A percentile compares a stretch with the other conserved stretches of the same genome.
Evolutionary conservation across 306 rosid species (phyloP).

Genomic region (Lagenaria siceraria): DNA sequence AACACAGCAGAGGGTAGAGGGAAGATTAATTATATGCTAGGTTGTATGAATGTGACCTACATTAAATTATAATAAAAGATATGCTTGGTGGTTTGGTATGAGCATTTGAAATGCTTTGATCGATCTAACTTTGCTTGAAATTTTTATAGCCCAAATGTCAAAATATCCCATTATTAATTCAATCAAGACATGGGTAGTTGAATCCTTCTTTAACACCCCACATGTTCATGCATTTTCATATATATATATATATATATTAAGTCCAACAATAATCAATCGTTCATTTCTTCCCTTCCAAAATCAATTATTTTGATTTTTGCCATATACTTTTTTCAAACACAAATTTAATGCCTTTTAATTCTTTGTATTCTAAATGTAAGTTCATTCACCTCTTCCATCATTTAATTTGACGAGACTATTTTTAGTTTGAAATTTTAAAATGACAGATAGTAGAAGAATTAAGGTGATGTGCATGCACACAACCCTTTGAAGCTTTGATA

Average conservation of each 20-base stretch:
- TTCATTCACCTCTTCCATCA: neutral
- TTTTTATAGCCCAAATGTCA: neutral
- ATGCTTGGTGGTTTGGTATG: neutral
- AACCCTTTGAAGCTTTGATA: too few species aligned
- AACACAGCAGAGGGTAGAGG: neutral
- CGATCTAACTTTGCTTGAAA: neutral
- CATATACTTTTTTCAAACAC: neutral
- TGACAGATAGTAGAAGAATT: too few species aligned
- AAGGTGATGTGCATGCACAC: too few species aligned
- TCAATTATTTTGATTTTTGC: neutral
- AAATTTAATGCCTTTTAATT: neutral
- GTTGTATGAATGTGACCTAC: constrained; percentile 3
- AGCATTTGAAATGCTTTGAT: neutral
- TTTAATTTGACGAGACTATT: neutral
- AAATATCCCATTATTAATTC: too few species aligned
- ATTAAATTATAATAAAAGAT: neutral
- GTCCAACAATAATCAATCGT: neutral
- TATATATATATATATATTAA: neutral
- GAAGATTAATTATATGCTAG: neutral
- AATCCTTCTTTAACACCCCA: neutral
- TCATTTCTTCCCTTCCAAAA: neutral
- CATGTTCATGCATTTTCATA: neutral
- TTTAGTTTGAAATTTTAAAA: neutral
- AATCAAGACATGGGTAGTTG: neutral
- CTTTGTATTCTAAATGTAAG: neutral